Base-by-base conservation (phyloP, 2,329 filamentous ascomycete species). In the Laburnicola sp. region DNA sequence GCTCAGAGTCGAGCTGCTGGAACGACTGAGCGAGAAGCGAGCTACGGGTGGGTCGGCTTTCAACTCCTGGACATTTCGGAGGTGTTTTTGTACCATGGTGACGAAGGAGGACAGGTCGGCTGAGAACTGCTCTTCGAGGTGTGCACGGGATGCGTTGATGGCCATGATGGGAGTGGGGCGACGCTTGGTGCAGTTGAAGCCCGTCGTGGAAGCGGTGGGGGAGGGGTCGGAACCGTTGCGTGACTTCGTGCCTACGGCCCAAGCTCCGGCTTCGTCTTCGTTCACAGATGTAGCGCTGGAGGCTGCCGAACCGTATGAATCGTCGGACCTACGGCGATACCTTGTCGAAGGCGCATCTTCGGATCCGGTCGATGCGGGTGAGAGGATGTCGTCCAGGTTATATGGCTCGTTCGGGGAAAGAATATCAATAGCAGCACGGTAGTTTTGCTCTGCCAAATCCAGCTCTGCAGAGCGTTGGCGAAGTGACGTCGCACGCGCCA, bases 391-490 rank as follows among this genome's bases (percentile, higher is more conserved):
- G 25, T 63, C 56, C 6, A 53, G 23, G n/a, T 52, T 50, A 27
- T 54, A 49, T 6, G 60, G 36, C 23, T 54, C 41, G 16, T 49
- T 34, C 10, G 49, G 44, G 4, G 56, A 51, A 2, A 71, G 63
- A 7, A 57, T 52, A 7, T 54, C 45, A 7, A 72, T 60, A 38
- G 70, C 70, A 28, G 64, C 63, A 30, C 55, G 52, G 50, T 73
- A 74, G 49, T 72, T 63, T 39, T 65, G 59, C 43, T 74, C 71
- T 26, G 72, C 69, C 5, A 68, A 53, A 22, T 64, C 63, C 26
- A 75, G 61, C 23, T 68, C 66, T 16, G 55, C 53, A 40, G 56
- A 56, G 31, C 71, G 68, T 21, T 69, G 63, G 35, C 56, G 63
- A 4, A 64, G 62, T 3, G 64, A 65, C 23, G 71, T 67, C 58